Conservation (phyloP, 148 eudicot species). For the Euryodendron excelsum region DNA sequence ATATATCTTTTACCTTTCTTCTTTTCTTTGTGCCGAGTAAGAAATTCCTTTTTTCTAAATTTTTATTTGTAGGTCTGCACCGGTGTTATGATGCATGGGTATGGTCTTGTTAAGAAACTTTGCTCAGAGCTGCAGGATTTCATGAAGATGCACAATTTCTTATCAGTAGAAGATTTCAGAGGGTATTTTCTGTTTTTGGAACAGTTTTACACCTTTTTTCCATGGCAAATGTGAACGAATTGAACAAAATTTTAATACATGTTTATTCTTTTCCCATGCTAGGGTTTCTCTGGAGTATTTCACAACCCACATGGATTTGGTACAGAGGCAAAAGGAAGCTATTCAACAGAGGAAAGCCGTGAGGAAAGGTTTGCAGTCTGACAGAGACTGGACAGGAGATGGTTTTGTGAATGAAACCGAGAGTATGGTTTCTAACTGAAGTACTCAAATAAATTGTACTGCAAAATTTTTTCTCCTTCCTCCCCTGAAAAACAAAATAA, state of each 20-base stretch:
- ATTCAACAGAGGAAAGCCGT: slow-evolving; percentile 68
- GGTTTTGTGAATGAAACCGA: slow-evolving; percentile 94
- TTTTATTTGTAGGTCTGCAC: slow-evolving; percentile 82
- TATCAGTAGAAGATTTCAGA: slow-evolving; percentile 89
- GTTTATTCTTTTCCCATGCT: neutral
- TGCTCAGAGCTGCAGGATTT: slow-evolving; percentile 93
- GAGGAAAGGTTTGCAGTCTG: slow-evolving; percentile 81
- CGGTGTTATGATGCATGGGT: slow-evolving; percentile 99
- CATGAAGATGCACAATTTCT: slow-evolving; percentile 86
- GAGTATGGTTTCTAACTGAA: slow-evolving; percentile 93
- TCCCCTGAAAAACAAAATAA: neutral
- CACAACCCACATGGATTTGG: slow-evolving; percentile 93
- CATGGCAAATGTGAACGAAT: neutral
- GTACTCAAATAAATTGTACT: neutral
- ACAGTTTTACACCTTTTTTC: neutral
- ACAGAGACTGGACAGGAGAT: slow-evolving; percentile 99
- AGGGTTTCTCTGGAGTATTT: slow-evolving; percentile 75
- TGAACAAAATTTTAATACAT: neutral
- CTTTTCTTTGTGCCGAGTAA: too few relatives aligned
- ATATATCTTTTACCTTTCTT: neutral
- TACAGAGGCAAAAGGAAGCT: slow-evolving; percentile 81
- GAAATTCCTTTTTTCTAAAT: neutral
- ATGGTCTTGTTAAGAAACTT: slow-evolving; percentile 72
- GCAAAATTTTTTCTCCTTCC: slow-evolving; percentile 17
- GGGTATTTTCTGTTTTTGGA: slow-evolving; percentile 50